Evolutionary conservation across 2,329 filamentous ascomycete species (phyloP), one percentile per base, ranked within the genome.

Genomic region (Diplodia mutila): DNA sequence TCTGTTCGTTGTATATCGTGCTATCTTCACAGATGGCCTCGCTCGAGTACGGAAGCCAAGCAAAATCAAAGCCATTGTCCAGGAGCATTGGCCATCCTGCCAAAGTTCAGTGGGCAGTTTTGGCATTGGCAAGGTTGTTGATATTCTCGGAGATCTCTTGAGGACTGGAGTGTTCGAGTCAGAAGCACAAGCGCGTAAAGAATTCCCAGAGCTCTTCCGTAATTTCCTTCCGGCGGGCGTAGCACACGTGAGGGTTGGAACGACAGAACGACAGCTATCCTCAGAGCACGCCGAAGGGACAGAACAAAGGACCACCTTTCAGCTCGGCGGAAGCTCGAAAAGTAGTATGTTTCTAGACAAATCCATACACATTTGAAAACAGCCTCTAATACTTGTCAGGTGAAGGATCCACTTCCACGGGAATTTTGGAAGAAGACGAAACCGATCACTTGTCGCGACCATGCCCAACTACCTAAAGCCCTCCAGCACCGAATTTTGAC

Each of bases 401-500:
- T 27, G 21, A 34, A 34, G 51, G 2, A 32, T 54, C 18, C 27
- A 18, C 51, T 54, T 32, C 2, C n/a, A 34, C 51, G 12, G 51
- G 14, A 54, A n/a, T n/a, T 5, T 54, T 32, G 27, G 27, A 29
- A 54, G 51, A 54, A 32, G 27, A 32, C 27, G 25, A 54, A 54
- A n/a, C 14, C 7, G 25, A 54, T 1, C 73, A 73, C 3, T 74
- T 74, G 1, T 66, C 78, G 11, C 75, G 76, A 67, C 77, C 78
- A 0, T 72, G 72, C 0, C 76, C 72, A n/a, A 42, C 70, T 81
- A 18, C 77, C 76, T 6, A 81, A 79, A 69, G 69, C 71, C 29
- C 68, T 75, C 4, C 78, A 81, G 66, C 78, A 82, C 71, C 57
- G 73, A 1, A 75, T 82, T 48, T 73, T 81, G 18, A 77, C 71